A percentile compares a stretch with the other conserved stretches of the same genome.
Conservation (phyloP, 352 stramenopile species). For the Phytophthora parvispora region DNA sequence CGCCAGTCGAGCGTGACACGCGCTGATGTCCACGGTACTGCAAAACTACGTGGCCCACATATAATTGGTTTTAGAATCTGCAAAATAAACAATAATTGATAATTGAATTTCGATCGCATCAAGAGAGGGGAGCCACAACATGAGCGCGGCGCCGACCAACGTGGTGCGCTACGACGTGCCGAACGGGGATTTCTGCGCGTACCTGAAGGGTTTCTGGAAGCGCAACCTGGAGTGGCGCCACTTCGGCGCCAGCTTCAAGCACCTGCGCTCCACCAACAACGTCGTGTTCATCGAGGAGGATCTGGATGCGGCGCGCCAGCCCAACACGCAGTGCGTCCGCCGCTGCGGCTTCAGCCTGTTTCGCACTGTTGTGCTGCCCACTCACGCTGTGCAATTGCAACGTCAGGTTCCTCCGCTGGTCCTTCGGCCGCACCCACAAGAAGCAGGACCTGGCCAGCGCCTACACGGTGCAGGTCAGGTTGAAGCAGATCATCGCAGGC, state of each 20-base stretch:
- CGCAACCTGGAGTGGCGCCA: constrained; percentile 85
- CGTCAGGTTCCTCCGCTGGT: constrained; percentile 84
- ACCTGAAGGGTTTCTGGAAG: constrained; percentile 87
- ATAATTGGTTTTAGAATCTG: background rate
- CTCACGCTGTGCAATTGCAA: background rate
- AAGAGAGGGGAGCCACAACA: background rate
- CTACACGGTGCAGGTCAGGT: constrained; percentile 80
- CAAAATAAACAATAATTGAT: background rate
- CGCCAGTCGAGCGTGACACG: background rate
- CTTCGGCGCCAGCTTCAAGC: constrained; percentile 82
- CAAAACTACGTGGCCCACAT: background rate
- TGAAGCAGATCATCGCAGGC: too few relatives aligned
- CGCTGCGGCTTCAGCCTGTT: background rate
- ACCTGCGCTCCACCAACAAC: constrained; percentile 86
- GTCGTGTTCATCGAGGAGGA: constrained; percentile 87
- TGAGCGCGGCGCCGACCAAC: constrained; percentile 37
- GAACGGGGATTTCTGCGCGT: constrained; percentile 73
- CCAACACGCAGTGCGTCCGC: constrained; percentile 65
- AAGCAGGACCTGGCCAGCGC: constrained; percentile 76
- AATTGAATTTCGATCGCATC: background rate
- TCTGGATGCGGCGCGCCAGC: constrained; percentile 69
- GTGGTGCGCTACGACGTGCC: constrained; percentile 67
- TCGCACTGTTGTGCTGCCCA: background rate
- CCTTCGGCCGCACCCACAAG: constrained; percentile 78
- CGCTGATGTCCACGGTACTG: constrained; percentile 28